Percentiles rank a stretch among this genome's conserved stretches.
These are phyloP conservation scores for Pluteus cervinus DNA, from an alignment of 768 basidiomycete species.

Conservation along the genomic window DNA sequence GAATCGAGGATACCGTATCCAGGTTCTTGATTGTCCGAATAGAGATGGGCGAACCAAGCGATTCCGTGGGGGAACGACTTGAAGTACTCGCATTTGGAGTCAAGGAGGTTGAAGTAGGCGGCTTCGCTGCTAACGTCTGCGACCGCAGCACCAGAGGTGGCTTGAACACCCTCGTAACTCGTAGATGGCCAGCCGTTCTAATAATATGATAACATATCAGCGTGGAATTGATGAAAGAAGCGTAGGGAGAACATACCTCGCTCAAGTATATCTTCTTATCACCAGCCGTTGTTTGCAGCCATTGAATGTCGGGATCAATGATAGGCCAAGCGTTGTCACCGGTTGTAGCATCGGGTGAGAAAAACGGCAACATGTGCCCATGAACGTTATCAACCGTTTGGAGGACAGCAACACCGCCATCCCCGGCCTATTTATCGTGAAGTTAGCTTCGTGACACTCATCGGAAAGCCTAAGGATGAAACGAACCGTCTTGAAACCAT, in stretches of 20 bases:
- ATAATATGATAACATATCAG: background rate
- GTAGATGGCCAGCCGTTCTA: slow-evolving; percentile 65
- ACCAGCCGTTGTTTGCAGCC: slow-evolving; percentile 47
- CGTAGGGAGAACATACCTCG: slow-evolving; percentile 30
- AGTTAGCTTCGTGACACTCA: background rate
- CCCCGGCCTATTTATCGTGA: slow-evolving; percentile 29
- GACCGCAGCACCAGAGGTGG: slow-evolving; percentile 46
- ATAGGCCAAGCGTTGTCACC: slow-evolving; percentile 49
- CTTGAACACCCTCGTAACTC: slow-evolving; percentile 44
- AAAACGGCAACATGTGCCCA: slow-evolving; percentile 57
- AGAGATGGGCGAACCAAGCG: slow-evolving; percentile 67
- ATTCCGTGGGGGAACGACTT: slow-evolving; percentile 47
- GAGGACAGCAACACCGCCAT: slow-evolving; percentile 43
- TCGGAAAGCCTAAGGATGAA: background rate
- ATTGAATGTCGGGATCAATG: slow-evolving; percentile 43
- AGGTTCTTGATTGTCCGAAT: slow-evolving; percentile 44
- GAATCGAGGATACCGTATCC: slow-evolving; percentile 54
- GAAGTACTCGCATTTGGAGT: slow-evolving; percentile 44
- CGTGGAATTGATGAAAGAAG: background rate
- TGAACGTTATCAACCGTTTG: slow-evolving; percentile 50
- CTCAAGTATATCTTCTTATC: slow-evolving; percentile 63
- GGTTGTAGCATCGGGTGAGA: slow-evolving; percentile 39
- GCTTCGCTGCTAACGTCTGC: slow-evolving; percentile 32
- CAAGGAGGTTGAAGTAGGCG: slow-evolving; percentile 48
- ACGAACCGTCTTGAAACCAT: slow-evolving; percentile 25